Evolutionary conservation across 805 yeast species (phyloP).

Genomic region (Cyberlindnera petersonii): DNA sequence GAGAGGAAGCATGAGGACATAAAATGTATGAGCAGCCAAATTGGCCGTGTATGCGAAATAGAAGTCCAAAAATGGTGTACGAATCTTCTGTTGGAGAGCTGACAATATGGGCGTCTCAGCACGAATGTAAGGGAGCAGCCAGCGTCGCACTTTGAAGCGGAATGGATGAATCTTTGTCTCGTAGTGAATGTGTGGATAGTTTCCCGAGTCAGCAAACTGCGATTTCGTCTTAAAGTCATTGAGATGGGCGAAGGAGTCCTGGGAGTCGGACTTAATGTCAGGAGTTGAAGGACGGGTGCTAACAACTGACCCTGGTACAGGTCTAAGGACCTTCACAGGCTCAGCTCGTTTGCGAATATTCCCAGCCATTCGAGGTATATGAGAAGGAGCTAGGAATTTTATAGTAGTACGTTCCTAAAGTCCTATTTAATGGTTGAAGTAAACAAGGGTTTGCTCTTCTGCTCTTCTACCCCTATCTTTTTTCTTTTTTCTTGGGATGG

Average conservation of each 20-base stretch:
- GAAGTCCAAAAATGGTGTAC: conserved; percentile 54
- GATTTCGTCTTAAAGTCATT: conserved; percentile 25
- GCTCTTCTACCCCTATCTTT: too few species aligned
- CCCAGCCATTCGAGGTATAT: too few species aligned
- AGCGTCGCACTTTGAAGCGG: conserved; percentile 51
- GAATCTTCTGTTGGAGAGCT: conserved; percentile 46
- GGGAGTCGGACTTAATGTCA: conserved; percentile 6
- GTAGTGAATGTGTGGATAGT: conserved; percentile 64
- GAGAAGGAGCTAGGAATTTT: neutral
- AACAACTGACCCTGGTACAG: neutral
- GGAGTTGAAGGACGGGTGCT: conserved; percentile 10
- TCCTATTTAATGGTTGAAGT: too few species aligned
- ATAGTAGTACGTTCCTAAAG: neutral
- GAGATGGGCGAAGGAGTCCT: conserved; percentile 26
- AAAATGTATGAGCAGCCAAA: conserved; percentile 90
- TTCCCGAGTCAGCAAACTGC: conserved; percentile 63
- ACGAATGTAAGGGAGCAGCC: conserved; percentile 52
- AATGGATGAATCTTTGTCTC: conserved; percentile 48
- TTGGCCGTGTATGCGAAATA: conserved; percentile 88
- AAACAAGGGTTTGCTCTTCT: too few species aligned
- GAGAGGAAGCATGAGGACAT: conserved; percentile 81
- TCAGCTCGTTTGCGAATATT: conserved; percentile 4
- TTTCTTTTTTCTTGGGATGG: too few species aligned
- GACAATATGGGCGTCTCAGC: conserved; percentile 62
- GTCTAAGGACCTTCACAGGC: neutral